Evolutionary conservation across 2,329 filamentous ascomycete species (phyloP).

Genomic region (Plenodomus tracheiphilus): DNA sequence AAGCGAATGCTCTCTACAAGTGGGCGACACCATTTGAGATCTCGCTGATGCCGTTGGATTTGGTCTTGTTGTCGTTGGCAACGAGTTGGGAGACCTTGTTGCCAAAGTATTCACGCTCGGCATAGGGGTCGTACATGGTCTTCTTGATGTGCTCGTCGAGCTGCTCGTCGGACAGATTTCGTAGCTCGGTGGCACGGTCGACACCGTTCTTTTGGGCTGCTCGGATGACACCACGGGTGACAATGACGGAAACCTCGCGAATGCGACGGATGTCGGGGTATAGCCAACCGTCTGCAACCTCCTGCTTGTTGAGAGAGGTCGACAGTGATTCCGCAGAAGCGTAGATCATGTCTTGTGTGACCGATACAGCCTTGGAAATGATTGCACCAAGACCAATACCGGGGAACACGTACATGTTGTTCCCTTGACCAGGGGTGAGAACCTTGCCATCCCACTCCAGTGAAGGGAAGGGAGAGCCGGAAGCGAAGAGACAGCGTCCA

Average conservation of each 20-base stretch:
- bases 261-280: constrained; percentile 93
- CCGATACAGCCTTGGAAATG: constrained; percentile 79
- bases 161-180: constrained; percentile 66
- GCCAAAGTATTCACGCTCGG: constrained; percentile 47
- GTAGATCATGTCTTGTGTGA: constrained; percentile 98
- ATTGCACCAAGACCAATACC: constrained; percentile 93
- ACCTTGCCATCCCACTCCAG: constrained; percentile 55
- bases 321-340: constrained; percentile 83
- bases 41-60: constrained; percentile 28
- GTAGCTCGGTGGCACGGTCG: constrained; percentile 61
- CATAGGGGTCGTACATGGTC: constrained; percentile 57
- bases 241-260: constrained; percentile 81
- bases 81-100: constrained; percentile 44
- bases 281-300: constrained; percentile 80
- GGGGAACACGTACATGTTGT: constrained; percentile 94
- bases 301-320: constrained; percentile 75
- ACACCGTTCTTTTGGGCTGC: constrained; percentile 78
- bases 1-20: constrained; percentile 29
- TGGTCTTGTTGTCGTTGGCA: constrained; percentile 20
- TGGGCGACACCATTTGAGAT: constrained; percentile 36
- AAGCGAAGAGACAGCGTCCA: constrained; percentile 89
- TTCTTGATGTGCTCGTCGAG: constrained; percentile 67
- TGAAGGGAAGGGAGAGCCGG: constrained; percentile 85
- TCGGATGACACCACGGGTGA: constrained; percentile 92
- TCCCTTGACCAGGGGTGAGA: constrained; percentile 61